Evolutionary conservation across 306 rosid genomes (phyloP).

Genomic region (Carpinus viminea): DNA sequence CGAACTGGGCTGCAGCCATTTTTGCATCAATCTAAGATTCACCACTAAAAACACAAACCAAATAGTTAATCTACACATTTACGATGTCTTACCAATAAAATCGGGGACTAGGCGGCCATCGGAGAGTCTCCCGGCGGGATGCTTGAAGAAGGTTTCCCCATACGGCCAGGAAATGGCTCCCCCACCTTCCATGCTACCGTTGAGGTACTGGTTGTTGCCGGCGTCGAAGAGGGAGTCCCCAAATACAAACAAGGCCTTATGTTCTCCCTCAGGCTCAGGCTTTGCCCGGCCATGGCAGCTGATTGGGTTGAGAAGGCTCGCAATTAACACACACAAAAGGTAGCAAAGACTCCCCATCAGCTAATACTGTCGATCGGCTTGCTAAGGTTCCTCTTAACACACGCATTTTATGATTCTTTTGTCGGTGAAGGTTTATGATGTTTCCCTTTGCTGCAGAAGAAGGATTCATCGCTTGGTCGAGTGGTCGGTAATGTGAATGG

Average conservation of each 20-base stretch:
- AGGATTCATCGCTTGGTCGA: no score
- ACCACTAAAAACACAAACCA: background rate
- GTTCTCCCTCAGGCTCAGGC: background rate
- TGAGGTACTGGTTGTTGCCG: conserved; percentile 34
- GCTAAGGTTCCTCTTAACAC: no score
- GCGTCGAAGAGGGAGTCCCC: conserved; percentile 45
- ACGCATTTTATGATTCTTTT: no score
- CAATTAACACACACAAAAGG: background rate
- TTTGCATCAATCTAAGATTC: background rate
- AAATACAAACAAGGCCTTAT: conserved; percentile 31
- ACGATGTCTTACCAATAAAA: conserved; percentile 28
- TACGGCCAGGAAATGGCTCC: conserved; percentile 38
- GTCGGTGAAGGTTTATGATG: no score
- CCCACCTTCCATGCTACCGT: background rate
- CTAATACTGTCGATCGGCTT: no score
- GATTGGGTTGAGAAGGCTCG: conserved; percentile 3
- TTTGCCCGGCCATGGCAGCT: background rate
- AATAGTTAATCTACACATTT: background rate
- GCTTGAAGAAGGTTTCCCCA: conserved; percentile 41
- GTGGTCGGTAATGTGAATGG: no score
- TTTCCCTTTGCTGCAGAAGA: no score
- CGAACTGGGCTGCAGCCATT: conserved; percentile 38
- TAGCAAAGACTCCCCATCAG: background rate
- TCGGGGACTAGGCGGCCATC: conserved; percentile 47
- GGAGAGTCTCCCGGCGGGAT: conserved; percentile 38